Evolutionary conservation across 441 rosid genomes (phyloP), one percentile per base, ranked within the genome.

Genomic region (Syzygium malaccense): DNA sequence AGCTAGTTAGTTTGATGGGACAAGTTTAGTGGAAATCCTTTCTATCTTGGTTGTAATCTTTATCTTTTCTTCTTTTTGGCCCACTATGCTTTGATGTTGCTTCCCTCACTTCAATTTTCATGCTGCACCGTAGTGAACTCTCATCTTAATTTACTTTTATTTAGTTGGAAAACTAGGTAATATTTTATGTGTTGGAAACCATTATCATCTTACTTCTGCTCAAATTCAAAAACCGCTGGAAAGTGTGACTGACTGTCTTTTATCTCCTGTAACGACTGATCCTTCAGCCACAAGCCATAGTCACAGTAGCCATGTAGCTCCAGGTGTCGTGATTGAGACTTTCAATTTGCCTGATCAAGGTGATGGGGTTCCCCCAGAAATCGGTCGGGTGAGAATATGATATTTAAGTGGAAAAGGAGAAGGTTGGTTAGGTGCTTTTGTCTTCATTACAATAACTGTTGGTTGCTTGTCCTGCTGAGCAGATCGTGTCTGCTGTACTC

Each of bases 401-500:
- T 85, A 55, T 64, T 85, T 55, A 28, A 33, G 58, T 54, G 3
- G 20, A 85, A 85, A 30, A 7, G 58, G 64, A 85, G 48, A 58
- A 32, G 62, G 54, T 37, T 86, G 86, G 25, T 86, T 87, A 28
- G 28, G 86, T 62, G 83, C 79, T 88, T 56, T 48, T 85, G 41
- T 78, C 86, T 32, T 86, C 37, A 7, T 49, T 55, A 49, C 55
- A 49, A 41, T 88, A 58, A 53, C 90, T 78, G 26, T 83, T 55
- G 64, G 55, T 51, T 25, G 83, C 51, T 86, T 86, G n/a, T 84
- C 53, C 86, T 89, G 87, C 75, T 89, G 89, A 49, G 85, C 95
- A 96, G 98, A 94, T 96, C 85, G 95, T 95, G 68, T 94, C 97
- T 80, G 96, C 98, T 60, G 93, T 96, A 89, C 96, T 96, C 51